Base-by-base conservation (phyloP, 495 filamentous ascomycete species). In the Neurospora sp. region DNA sequence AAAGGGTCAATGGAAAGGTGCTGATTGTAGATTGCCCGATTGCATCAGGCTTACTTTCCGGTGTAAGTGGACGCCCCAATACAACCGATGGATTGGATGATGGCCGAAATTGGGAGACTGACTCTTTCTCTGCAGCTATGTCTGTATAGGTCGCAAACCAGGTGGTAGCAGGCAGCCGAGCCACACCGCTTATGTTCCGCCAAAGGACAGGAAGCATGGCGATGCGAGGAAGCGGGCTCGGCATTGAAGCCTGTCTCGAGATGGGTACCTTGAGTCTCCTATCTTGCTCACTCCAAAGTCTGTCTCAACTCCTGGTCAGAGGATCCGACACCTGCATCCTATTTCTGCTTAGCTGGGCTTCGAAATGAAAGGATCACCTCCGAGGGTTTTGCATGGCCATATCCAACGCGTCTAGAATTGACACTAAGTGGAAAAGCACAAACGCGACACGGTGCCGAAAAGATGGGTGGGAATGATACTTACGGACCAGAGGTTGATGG, bases 11-110 rank as follows among this genome's bases (percentile, higher is more conserved):
- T 27, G 69, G 10, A 38, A 14, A 8, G 16, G 12, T 16, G 18
- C 69, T 53, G 20, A 53, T n/a, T 59, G 8, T 44, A 12, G 20
- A 2, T 70, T 38, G n/a, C 1, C 9, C n/a, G 18, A 35, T 27
- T 59, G 27, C 69, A 31, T 8, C 20, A 88, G 84, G 88, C 91
- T 71, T 94, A 94, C 79, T 93, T 93, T 73, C 91, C 90, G 53
- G 79, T 93, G 89, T 93, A 79, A 82, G 90, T 86, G n/a, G 5
- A 27, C 39, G 41, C 39, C 31, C 47, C 27, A 44, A 69, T 69
- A 7, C 47, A 14, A 59, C 10, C 20, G 10, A 14, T 59, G 4
- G 6, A 59, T 59, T 47, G 27, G 22, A n/a, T 68, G 65, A 44
- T 14, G 16, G 44, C 59, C 31, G n/a, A 69, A 71, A 39, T 70